Evolutionary conservation across 2,329 filamentous ascomycete genomes (phyloP).

Genomic region (Aspergillus glaucus): DNA sequence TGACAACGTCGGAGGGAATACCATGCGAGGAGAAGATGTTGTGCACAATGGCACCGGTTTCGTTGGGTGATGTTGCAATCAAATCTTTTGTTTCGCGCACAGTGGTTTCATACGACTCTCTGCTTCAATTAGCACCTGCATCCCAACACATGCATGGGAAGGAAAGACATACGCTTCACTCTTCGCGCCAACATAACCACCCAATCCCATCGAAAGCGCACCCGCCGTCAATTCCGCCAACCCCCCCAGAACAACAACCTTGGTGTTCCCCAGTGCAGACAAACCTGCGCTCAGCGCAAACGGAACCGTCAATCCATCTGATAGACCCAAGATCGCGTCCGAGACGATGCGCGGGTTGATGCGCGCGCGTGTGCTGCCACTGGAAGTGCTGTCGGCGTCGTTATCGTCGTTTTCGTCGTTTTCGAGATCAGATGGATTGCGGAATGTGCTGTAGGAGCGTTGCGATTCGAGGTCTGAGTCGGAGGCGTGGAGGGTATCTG

Average conservation of each 20-base stretch:
- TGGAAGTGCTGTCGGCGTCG: conserved; percentile 11
- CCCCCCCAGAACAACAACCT: conserved; percentile 64
- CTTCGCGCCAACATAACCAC: conserved; percentile 61
- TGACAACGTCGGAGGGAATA: conserved; percentile 31
- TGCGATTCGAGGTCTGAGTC: conserved; percentile 30
- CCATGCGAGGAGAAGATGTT: conserved; percentile 37
- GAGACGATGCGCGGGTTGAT: conserved; percentile 43
- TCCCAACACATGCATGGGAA: not conserved
- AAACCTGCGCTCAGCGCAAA: conserved; percentile 73
- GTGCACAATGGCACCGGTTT: conserved; percentile 35
- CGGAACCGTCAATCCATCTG: conserved; percentile 71
- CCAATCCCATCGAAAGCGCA: conserved; percentile 71
- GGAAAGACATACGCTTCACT: conserved; percentile 42
- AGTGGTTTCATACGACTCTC: conserved; percentile 42
- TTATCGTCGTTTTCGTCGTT: conserved; percentile 15
- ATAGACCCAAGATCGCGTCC: conserved; percentile 66
- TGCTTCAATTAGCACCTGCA: conserved; percentile 9
- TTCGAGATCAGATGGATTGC: conserved; percentile 16
- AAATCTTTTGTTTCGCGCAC: conserved; percentile 38
- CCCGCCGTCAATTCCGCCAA: conserved; percentile 71
- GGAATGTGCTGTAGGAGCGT: conserved; percentile 30
- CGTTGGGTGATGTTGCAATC: conserved; percentile 31
- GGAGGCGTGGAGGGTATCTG: conserved; percentile 15
- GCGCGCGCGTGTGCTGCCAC: conserved; percentile 23
- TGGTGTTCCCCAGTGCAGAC: conserved; percentile 53